These are phyloP conservation scores for Nematodospora valgi DNA, from an alignment of 805 yeast genomes.

Conservation along the genomic window DNA sequence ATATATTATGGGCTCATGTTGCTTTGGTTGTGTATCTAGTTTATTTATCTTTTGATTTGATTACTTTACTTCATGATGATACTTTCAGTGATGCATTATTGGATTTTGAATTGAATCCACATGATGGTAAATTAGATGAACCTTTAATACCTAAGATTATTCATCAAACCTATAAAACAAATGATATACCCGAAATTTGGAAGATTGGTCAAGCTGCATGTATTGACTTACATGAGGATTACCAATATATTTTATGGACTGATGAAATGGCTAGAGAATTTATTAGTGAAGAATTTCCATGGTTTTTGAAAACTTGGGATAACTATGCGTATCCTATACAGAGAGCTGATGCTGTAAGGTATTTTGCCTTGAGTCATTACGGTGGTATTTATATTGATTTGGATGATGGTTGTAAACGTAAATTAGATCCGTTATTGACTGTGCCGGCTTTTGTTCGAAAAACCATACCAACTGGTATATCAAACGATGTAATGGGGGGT, in stretches of 20 bases:
- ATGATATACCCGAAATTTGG: slow-evolving; percentile 80
- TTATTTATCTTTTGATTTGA: slow-evolving; percentile 68
- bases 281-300: slow-evolving; percentile 73
- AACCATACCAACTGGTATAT: slow-evolving; percentile 86
- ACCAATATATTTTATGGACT: slow-evolving; percentile 86
- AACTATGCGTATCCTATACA: slow-evolving; percentile 76
- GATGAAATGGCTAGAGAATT: slow-evolving; percentile 79
- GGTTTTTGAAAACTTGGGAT: slow-evolving; percentile 83
- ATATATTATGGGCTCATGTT: slow-evolving; percentile 57
- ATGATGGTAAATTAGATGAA: slow-evolving; percentile 36
- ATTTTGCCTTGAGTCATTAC: slow-evolving; percentile 75
- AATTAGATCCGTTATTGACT: slow-evolving; percentile 74
- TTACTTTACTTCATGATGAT: slow-evolving; percentile 72
- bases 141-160: slow-evolving; percentile 83
- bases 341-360: slow-evolving; percentile 88
- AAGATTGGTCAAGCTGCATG: slow-evolving; percentile 71
- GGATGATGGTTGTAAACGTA: slow-evolving; percentile 82
- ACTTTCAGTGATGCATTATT: slow-evolving; percentile 60
- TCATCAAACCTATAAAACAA: slow-evolving; percentile 88
- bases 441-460: slow-evolving; percentile 85
- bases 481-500: slow-evolving; percentile 91
- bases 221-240: slow-evolving; percentile 79
- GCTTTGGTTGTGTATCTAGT: slow-evolving; percentile 50
- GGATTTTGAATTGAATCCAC: slow-evolving; percentile 60
- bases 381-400: slow-evolving; percentile 91